phyloP scores from a whole-genome alignment of 2,329 filamentous ascomycete genomes.

The Penicillium sp. region DNA sequence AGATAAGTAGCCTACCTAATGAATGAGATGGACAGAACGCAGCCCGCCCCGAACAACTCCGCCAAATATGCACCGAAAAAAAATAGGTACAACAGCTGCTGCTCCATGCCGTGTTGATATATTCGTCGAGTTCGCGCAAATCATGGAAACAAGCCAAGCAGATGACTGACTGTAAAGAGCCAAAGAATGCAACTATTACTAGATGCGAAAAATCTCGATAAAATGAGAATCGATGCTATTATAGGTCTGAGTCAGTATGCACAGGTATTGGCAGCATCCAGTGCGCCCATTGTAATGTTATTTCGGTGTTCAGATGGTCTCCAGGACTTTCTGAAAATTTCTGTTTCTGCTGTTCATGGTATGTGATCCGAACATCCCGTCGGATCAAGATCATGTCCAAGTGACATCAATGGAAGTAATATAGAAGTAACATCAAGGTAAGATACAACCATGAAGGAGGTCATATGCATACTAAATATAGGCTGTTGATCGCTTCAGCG shows the following conservation, averaged over 20 bases:
- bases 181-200: neutral
- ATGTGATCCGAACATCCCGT: neutral
- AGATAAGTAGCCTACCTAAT: too few species aligned
- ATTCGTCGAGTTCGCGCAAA: neutral
- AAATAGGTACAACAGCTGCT: conserved; percentile 1
- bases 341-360: neutral
- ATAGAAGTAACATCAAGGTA: neutral
- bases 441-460: neutral
- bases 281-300: conserved; percentile 1
- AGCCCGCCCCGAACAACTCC: too few species aligned
- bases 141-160: neutral
- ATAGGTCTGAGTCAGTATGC: conserved; percentile 11
- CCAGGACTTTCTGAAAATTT: neutral
- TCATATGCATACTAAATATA: too few species aligned
- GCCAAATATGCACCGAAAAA: neutral
- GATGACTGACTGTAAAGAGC: neutral
- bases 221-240: conserved; percentile 2
- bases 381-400: neutral
- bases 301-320: neutral
- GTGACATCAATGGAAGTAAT: too few species aligned
- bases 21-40: too few species aligned
- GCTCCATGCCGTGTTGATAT: conserved; percentile 7
- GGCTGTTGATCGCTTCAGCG: neutral
- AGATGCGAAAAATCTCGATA: neutral
- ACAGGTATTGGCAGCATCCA: conserved; percentile 1